phyloP scores from a whole-genome alignment of 2,329 filamentous ascomycete genomes.

The Apiospora rasikravindrae region DNA sequence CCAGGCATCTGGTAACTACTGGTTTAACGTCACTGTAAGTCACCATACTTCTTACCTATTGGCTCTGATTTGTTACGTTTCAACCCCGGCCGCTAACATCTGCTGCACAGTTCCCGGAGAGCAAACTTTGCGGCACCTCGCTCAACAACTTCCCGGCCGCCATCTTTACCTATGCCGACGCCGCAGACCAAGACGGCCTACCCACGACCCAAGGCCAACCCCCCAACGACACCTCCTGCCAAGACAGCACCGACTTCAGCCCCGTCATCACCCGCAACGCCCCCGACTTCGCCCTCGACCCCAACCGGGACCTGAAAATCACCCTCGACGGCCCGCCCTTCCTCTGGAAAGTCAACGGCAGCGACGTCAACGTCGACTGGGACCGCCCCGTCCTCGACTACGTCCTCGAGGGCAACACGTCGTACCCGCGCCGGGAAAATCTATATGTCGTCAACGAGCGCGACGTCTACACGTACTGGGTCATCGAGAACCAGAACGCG shows the following conservation, averaged over 20 bases:
- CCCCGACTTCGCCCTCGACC: slow-evolving; percentile 30
- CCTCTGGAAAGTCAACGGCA: slow-evolving; percentile 25
- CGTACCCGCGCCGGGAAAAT: slow-evolving; percentile 26
- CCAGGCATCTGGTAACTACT: slow-evolving; percentile 44
- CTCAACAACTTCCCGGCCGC: slow-evolving; percentile 41
- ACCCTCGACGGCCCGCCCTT: slow-evolving; percentile 12
- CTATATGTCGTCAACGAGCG: slow-evolving; percentile 28
- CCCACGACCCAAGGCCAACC: slow-evolving; percentile 38
- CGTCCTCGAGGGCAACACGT: slow-evolving; percentile 28
- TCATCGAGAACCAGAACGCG: slow-evolving; percentile 28
- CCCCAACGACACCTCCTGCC: slow-evolving; percentile 26
- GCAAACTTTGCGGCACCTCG: slow-evolving; percentile 38
- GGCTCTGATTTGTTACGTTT: neutral
- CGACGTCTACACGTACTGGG: slow-evolving; percentile 30
- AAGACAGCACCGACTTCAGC: slow-evolving; percentile 29
- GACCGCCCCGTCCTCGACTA: slow-evolving; percentile 36
- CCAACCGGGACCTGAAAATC: slow-evolving; percentile 15
- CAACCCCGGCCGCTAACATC: neutral
- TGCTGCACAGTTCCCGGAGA: neutral
- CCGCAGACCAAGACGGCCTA: slow-evolving; percentile 29
- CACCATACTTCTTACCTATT: neutral
- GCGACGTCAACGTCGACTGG: slow-evolving; percentile 35
- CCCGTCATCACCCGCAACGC: slow-evolving; percentile 34
- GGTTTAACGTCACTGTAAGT: slow-evolving; percentile 45
- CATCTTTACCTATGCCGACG: slow-evolving; percentile 46